These are phyloP conservation scores for Globisporangium abappressorium DNA, from an alignment of 352 stramenopile genomes.

Conservation along the genomic window DNA sequence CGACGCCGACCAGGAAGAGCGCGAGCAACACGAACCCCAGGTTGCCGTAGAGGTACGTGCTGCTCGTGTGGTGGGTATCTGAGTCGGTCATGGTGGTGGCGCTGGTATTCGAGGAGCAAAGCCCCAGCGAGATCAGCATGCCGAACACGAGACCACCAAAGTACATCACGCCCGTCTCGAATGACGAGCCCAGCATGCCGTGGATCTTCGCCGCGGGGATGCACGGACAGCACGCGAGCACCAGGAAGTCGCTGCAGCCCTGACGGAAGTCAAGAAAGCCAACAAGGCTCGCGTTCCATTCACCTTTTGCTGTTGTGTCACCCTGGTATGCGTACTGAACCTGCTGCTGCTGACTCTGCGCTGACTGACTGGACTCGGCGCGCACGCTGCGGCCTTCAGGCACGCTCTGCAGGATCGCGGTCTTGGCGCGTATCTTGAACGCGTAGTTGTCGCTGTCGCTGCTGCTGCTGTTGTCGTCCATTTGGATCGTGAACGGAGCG, in stretches of 20 bases:
- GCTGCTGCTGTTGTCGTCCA: background rate
- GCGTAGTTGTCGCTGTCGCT: conserved; percentile 4
- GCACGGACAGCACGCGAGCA: conserved; percentile 37
- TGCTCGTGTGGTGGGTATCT: background rate
- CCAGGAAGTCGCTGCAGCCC: background rate
- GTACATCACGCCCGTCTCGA: conserved; percentile 41
- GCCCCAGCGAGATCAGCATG: conserved; percentile 30
- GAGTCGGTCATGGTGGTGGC: background rate
- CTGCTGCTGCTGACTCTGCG: conserved; percentile 5
- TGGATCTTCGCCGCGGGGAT: conserved; percentile 38
- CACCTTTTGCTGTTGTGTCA: background rate
- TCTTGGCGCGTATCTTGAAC: conserved; percentile 15
- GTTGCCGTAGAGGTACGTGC: conserved; percentile 5
- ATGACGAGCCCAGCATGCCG: conserved; percentile 31
- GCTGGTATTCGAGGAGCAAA: conserved; percentile 22
- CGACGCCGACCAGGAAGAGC: conserved; percentile 40
- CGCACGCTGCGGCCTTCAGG: conserved; percentile 14
- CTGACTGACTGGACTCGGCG: conserved; percentile 15
- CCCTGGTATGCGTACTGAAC: background rate
- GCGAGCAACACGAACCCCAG: conserved; percentile 25
- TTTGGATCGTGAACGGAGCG: conserved; percentile 16
- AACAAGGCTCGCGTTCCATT: conserved; percentile 7
- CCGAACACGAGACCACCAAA: conserved; percentile 39
- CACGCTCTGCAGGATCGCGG: conserved; percentile 6
- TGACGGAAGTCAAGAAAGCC: conserved; percentile 7